These are phyloP conservation scores for Cokeromyces recurvatus DNA, from an alignment of 371 early-diverging fungal species.

Conservation along the genomic window DNA sequence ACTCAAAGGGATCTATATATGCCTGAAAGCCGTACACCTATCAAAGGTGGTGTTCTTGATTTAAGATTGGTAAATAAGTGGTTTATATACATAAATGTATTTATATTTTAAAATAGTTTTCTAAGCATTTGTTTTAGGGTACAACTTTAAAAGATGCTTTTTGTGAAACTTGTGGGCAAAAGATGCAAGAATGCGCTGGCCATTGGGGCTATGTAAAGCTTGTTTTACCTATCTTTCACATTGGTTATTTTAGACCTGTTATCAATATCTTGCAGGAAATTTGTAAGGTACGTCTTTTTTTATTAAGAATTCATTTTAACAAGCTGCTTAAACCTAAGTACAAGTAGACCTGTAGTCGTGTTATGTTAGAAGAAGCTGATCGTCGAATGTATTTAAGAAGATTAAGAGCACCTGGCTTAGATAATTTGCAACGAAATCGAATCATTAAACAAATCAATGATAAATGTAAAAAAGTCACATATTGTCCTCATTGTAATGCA, in stretches of 20 bases:
- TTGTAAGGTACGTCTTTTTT: constrained; percentile 77
- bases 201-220: constrained; percentile 98
- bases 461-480: constrained; percentile 84
- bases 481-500: constrained; percentile 85
- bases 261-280: constrained; percentile 92
- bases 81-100: not conserved
- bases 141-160: constrained; percentile 77
- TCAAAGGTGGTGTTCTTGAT: constrained; percentile 88
- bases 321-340: not conserved
- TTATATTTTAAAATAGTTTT: too few relatives aligned
- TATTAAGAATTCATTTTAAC: not conserved
- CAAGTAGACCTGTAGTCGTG: constrained; percentile 79
- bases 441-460: constrained; percentile 83
- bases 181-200: constrained; percentile 92
- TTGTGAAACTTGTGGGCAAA: constrained; percentile 94
- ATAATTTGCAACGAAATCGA: constrained; percentile 72
- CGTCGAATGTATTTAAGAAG: constrained; percentile 67
- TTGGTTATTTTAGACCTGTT: constrained; percentile 93
- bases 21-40: constrained; percentile 73
- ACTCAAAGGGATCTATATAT: constrained; percentile 91
- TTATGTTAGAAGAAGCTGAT: constrained; percentile 83
- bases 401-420: constrained; percentile 76
- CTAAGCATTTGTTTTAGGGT: too few relatives aligned
- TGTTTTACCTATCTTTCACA: constrained; percentile 96
- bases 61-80: constrained; percentile 70